Base-by-base conservation (phyloP, 148 eudicot genomes). In the Nepenthes gracilis region DNA sequence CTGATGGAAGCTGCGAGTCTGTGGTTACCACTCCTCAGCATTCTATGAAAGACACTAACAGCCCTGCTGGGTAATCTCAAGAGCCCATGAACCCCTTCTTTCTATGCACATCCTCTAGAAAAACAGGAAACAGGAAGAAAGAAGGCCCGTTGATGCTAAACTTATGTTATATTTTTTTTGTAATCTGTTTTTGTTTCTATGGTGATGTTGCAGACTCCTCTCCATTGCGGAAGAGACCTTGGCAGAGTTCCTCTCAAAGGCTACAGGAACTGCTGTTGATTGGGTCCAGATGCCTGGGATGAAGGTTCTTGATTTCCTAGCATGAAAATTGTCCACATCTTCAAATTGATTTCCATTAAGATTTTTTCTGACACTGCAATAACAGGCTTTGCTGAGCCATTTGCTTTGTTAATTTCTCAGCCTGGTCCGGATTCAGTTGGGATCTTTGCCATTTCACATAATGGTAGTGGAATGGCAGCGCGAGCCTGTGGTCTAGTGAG, bases 391-490 rank as follows among this genome's bases (percentile, higher is more conserved):
- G 35, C 36, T 33, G 58, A 55, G 14, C 8, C 2, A 36, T 35
- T 32, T 55, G 10, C 36, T 33, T 49, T n/a, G 15, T 49, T 23
- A 8, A 54, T 5, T 4, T 55, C 12, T 60, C 79, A 91, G 98
- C 98, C 98, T 92, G 98, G 98, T 92, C 98, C 98, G 90, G 98
- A 86, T 75, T 85, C 88, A 69, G 96, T 88, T 80, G 98, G 98
- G 77, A 88, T 92, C 73, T 88, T 92, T 77, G 90, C 98, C 76
- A 85, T 92, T 79, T 88, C 98, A 68, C 87, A 82, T 58, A 78
- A 82, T 65, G 75, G 88, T 68, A 77, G 67, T 70, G 96, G 96
- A 72, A 96, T 92, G 83, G 98, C 98, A 73, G 98, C 98, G 72
- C 81, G 98, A 77, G 98, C 96, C 48, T 92, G 98, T 47, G 96